Evolutionary conservation across 345 rosid species (phyloP).

Genomic region (Euphorbia pulcherrima): DNA sequence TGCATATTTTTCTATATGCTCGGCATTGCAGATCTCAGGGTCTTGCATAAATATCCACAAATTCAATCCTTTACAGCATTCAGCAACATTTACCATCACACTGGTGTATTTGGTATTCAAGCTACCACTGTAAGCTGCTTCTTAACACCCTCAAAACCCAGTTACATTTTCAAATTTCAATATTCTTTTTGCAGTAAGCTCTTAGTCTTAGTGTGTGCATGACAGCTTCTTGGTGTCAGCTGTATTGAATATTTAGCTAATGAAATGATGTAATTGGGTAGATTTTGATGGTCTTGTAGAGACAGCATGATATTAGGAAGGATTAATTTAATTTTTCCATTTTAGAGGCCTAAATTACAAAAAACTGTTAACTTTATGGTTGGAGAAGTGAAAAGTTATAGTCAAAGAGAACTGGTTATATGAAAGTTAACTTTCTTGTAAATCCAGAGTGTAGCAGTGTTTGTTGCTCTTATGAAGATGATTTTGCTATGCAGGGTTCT

Average conservation of each 20-base stretch:
- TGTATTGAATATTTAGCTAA: not conserved
- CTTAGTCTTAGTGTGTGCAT: not conserved
- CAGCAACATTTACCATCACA: conserved; percentile 8
- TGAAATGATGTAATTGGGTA: not conserved
- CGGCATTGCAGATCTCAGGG: conserved; percentile 6
- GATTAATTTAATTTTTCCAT: too few species aligned
- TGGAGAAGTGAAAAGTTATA: not conserved
- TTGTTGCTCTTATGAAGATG: not conserved
- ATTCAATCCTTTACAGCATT: conserved; percentile 14
- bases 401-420: not conserved
- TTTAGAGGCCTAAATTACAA: not conserved
- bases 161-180: not conserved
- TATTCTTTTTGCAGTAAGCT: not conserved
- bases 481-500: conserved; percentile 15
- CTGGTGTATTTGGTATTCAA: conserved; percentile 15
- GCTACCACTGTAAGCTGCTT: conserved; percentile 12
- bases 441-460: not conserved
- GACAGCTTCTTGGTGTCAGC: not conserved
- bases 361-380: not conserved
- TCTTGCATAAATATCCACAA: conserved; percentile 11
- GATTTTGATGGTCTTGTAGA: not conserved
- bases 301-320: not conserved
- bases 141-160: not conserved
- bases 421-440: not conserved
- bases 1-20: not conserved